A percentile compares a stretch with the other conserved stretches of the same genome.
Conservation (phyloP, 1,139 yeast genomes). For the Blastobotrys ciferrii region DNA sequence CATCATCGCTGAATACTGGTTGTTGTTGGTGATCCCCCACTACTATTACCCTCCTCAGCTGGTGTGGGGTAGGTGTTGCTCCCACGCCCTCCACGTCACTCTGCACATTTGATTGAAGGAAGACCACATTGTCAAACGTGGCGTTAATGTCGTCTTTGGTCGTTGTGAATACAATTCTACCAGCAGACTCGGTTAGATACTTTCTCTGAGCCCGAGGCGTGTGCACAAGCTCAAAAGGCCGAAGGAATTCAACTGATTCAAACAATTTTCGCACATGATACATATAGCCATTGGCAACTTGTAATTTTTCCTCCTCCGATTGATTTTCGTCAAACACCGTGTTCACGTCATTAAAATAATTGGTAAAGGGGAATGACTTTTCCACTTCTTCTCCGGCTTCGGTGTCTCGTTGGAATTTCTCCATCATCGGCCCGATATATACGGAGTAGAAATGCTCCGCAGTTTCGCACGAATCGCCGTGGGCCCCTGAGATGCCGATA, state of each 20-base stretch:
- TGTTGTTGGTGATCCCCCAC: conserved; percentile 35
- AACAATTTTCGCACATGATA: background rate
- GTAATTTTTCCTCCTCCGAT: conserved; percentile 2
- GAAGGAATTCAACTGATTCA: conserved; percentile 18
- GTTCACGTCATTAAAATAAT: background rate
- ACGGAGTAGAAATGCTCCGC: conserved; percentile 41
- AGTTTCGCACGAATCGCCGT: conserved; percentile 45
- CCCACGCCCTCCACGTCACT: background rate
- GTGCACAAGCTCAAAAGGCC: conserved; percentile 37
- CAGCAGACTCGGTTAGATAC: conserved; percentile 31
- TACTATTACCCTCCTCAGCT: conserved; percentile 33
- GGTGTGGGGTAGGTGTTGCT: conserved; percentile 9
- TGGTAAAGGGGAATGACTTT: background rate
- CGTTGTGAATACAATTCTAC: conserved; percentile 39
- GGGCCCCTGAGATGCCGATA: conserved; percentile 43
- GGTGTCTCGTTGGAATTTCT: background rate
- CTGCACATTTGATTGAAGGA: background rate
- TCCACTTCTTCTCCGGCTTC: background rate
- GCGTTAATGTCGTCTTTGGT: conserved; percentile 29
- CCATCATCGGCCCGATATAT: conserved; percentile 27
- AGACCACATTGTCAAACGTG: conserved; percentile 29
- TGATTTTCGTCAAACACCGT: background rate
- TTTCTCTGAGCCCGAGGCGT: conserved; percentile 26
- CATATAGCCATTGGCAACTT: background rate
- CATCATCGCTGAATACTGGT: conserved; percentile 14